phyloP scores from a whole-genome alignment of 208 protist species.

The Phytomonas francai region DNA sequence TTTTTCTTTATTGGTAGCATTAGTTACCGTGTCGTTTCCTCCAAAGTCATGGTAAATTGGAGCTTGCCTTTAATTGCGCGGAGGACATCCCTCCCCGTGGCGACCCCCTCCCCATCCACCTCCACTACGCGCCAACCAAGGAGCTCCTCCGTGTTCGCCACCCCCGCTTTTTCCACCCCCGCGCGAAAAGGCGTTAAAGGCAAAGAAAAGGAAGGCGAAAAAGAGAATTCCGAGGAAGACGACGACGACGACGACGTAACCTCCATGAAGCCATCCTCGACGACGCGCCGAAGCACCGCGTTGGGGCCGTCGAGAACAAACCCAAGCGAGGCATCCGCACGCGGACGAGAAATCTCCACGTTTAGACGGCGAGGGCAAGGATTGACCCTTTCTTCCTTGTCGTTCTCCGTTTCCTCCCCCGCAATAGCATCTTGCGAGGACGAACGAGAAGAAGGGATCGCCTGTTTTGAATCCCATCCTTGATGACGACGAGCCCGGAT shows the following conservation, averaged over 20 bases:
- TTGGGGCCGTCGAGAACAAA: constrained; percentile 31
- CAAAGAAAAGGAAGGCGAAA: constrained; percentile 1
- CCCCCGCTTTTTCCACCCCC: not conserved
- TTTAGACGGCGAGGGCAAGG: not conserved
- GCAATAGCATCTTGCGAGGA: too few relatives aligned
- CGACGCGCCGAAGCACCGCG: constrained; percentile 7
- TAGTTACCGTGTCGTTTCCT: too few relatives aligned
- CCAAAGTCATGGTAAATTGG: too few relatives aligned
- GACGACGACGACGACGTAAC: not conserved
- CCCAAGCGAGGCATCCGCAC: constrained; percentile 19
- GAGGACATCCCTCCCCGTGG: not conserved
- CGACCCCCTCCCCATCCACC: constrained; percentile 2
- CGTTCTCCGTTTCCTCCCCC: too few relatives aligned
- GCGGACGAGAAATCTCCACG: constrained; percentile 18
- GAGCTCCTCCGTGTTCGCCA: too few relatives aligned
- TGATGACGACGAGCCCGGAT: not conserved
- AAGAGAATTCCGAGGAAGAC: not conserved
- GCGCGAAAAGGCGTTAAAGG: not conserved
- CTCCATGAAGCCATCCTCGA: not conserved
- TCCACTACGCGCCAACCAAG: constrained; percentile 1
- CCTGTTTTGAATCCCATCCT: too few relatives aligned
- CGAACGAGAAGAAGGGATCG: too few relatives aligned
- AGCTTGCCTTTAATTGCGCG: not conserved
- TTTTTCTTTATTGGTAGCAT: too few relatives aligned
- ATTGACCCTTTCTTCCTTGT: not conserved